Conservation (phyloP, 345 rosid genomes). For the Conringia planisiliqua region DNA sequence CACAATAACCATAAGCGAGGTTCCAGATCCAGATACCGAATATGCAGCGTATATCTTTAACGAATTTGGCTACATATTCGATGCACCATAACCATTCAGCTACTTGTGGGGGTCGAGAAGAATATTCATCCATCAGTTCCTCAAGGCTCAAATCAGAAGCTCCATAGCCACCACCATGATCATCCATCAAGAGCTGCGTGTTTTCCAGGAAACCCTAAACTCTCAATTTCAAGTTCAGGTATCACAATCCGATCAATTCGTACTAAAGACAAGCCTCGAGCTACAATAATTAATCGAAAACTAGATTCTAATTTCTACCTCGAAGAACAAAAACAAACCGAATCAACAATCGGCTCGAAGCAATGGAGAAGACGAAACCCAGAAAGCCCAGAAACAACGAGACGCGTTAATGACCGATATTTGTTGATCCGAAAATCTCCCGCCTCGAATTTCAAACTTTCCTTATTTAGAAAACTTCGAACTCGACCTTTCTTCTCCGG, state of each 20-base stretch:
- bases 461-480: neutral
- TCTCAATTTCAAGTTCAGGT: neutral
- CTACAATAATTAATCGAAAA: neutral
- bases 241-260: slow-evolving; percentile 6
- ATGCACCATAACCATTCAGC: slow-evolving; percentile 34
- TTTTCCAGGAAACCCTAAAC: neutral
- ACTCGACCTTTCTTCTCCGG: neutral
- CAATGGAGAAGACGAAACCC: neutral
- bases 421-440: slow-evolving; percentile 3
- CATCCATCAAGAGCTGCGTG: slow-evolving; percentile 20
- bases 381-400: neutral
- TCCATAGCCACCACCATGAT: slow-evolving; percentile 15
- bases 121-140: slow-evolving; percentile 18
- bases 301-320: no score
- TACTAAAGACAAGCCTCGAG: neutral
- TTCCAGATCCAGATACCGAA: slow-evolving; percentile 10
- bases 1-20: neutral
- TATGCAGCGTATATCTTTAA: slow-evolving; percentile 20
- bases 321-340: no score
- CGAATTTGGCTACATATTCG: slow-evolving; percentile 28
- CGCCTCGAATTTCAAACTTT: slow-evolving; percentile 19
- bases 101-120: slow-evolving; percentile 22
- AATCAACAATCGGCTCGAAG: neutral
- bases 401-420: neutral
- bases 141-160: slow-evolving; percentile 17